Evolutionary conservation across 257 asterid species (phyloP), one percentile per base, ranked within the genome.

Genomic region (Solanum virginianum): DNA sequence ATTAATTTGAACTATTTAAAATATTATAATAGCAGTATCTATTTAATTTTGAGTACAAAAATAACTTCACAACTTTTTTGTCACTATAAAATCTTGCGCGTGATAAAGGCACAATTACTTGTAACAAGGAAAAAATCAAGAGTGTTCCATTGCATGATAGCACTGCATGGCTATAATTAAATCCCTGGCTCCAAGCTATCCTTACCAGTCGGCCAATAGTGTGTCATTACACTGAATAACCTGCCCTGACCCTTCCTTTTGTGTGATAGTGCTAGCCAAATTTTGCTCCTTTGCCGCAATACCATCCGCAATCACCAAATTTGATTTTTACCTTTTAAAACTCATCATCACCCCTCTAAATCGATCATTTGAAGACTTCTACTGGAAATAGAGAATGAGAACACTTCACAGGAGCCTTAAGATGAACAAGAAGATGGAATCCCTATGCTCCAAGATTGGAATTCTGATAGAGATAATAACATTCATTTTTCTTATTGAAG

Each of bases 41-140:
- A 26, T 26, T 26, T 26, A 26, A 26, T 26, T 26, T 26, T 26
- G 1, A 26, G 26, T 26, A 26, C 26, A 26, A 26, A 26, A 26
- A 26, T 26, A 26, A 26, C 26, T 26, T 26, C 26, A 26, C 26
- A 4, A 1, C 7, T 13, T 17, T 55, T 7, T 55, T 17, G 22
- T 0, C 10, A 17, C 22, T 16, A 7, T 7, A 55, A 55, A 4
- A 55, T n/a, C 22, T 55, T 1, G 10, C 7, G 22, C 9, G 22
- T 2, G 62, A 56, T 2, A 8, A 56, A 10, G 22, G 22, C 0
- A 7, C 6, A 18, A 16, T 4, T 56, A 1, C 2, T 1, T 4
- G 4, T 0, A 17, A 17, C 0, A 0, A 2, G 22, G 3, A 0
- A 2, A 54, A 54, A 17, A 7, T 16, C 9, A 17, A 17, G 0